These are phyloP conservation scores for Linnemannia elongata DNA, from an alignment of 192 early-diverging fungal species.

Conservation along the genomic window DNA sequence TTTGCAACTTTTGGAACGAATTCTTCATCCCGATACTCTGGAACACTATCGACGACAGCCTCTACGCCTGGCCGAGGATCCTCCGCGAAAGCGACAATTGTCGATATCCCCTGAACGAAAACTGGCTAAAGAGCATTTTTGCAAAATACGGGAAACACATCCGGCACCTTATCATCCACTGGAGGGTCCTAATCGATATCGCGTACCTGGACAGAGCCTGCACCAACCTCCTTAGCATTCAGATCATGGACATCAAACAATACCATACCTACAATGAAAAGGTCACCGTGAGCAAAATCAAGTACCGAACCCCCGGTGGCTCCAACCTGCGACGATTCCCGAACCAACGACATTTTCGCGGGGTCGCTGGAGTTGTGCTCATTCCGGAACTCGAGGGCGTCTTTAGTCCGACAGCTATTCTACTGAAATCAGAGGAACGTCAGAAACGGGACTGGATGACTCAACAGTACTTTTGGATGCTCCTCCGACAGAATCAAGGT, in stretches of 20 bases:
- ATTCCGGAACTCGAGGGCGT: background rate
- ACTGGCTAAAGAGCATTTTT: background rate
- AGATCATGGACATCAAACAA: background rate
- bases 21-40: background rate
- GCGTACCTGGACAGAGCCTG: background rate
- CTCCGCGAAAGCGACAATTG: background rate
- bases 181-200: background rate
- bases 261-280: background rate
- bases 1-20: background rate
- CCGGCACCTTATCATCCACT: background rate
- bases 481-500: background rate
- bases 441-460: background rate
- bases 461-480: background rate
- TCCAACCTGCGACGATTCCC: background rate
- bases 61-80: background rate
- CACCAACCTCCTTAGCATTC: background rate
- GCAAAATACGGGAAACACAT: background rate
- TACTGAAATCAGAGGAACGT: background rate
- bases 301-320: background rate
- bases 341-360: background rate
- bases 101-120: background rate
- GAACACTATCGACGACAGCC: background rate
- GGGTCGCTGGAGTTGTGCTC: background rate
- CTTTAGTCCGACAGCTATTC: background rate
- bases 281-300: background rate